A percentile compares a stretch with the other conserved stretches of the same genome.
phyloP scores from a whole-genome alignment of 2,329 filamentous ascomycete genomes.

The Leptoxyphium fumago region DNA sequence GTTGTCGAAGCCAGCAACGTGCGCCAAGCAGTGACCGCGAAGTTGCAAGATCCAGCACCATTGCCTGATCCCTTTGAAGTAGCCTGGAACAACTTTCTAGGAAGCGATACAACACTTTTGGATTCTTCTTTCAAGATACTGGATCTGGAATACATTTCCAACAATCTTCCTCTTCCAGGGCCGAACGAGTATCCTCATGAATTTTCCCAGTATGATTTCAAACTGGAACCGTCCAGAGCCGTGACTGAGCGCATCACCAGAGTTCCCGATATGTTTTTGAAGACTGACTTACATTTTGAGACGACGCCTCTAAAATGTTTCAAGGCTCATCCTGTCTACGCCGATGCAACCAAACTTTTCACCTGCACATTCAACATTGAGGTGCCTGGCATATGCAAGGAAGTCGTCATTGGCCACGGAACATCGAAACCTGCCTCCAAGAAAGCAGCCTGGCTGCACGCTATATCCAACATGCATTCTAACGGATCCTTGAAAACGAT shows the following conservation, averaged over 20 bases:
- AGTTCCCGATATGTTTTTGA: conserved; percentile 1
- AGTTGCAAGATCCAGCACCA: background rate
- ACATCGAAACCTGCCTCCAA: conserved; percentile 5
- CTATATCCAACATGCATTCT: conserved; percentile 7
- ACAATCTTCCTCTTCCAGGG: conserved; percentile 4
- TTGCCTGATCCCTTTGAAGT: background rate
- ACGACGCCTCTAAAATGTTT: too few relatives aligned
- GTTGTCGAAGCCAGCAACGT: background rate
- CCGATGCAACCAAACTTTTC: background rate
- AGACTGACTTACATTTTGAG: conserved; percentile 3
- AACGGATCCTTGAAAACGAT: conserved; percentile 6
- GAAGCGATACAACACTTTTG: background rate
- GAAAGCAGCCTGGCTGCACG: conserved; percentile 8
- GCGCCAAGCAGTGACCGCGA: background rate
- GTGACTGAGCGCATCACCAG: conserved; percentile 1
- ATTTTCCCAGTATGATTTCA: conserved; percentile 3
- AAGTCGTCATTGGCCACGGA: conserved; percentile 5
- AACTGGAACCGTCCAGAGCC: background rate
- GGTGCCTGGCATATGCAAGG: conserved; percentile 2
- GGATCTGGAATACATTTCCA: background rate
- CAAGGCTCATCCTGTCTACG: background rate
- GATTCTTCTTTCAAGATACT: conserved; percentile 1
- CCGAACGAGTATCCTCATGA: conserved; percentile 7
- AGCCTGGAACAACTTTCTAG: background rate
- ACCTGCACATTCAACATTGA: conserved; percentile 3